phyloP scores from a whole-genome alignment of 2,329 filamentous ascomycete genomes.

The Trichophyton verrucosum region DNA sequence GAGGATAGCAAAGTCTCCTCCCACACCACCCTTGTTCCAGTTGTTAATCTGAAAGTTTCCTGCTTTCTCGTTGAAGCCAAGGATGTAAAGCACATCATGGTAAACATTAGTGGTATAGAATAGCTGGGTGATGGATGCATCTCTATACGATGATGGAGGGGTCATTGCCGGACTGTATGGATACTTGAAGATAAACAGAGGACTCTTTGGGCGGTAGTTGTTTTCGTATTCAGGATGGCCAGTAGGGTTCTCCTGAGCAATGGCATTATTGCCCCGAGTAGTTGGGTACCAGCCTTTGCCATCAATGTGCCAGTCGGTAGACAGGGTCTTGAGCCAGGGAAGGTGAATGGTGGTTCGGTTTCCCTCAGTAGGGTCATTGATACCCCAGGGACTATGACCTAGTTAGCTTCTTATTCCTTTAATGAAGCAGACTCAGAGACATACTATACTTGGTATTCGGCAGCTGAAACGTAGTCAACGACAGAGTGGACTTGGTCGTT shows the following conservation, averaged over 20 bases:
- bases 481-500: slow-evolving; percentile 9
- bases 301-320: slow-evolving; percentile 9
- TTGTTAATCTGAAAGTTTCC: slow-evolving; percentile 12
- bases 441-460: slow-evolving; percentile 10
- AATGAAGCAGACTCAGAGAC: neutral
- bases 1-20: slow-evolving; percentile 10
- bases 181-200: slow-evolving; percentile 8
- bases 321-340: slow-evolving; percentile 6
- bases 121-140: slow-evolving; percentile 11
- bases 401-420: neutral
- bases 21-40: slow-evolving; percentile 8
- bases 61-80: slow-evolving; percentile 12
- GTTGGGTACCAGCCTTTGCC: slow-evolving; percentile 5
- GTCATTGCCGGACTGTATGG: slow-evolving; percentile 8
- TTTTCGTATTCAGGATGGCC: slow-evolving; percentile 7
- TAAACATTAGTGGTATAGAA: slow-evolving; percentile 11
- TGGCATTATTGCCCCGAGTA: slow-evolving; percentile 12
- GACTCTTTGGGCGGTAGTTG: slow-evolving; percentile 11
- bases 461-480: slow-evolving; percentile 10
- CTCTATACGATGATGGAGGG: slow-evolving; percentile 7
- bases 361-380: slow-evolving; percentile 12
- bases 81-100: slow-evolving; percentile 9
- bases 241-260: slow-evolving; percentile 10
- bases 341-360: slow-evolving; percentile 1
- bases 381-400: slow-evolving; percentile 7